A percentile compares a stretch with the other conserved stretches of the same genome.
phyloP scores from a whole-genome alignment of 2,329 filamentous ascomycete species.

The Fusarium oxysporum region DNA sequence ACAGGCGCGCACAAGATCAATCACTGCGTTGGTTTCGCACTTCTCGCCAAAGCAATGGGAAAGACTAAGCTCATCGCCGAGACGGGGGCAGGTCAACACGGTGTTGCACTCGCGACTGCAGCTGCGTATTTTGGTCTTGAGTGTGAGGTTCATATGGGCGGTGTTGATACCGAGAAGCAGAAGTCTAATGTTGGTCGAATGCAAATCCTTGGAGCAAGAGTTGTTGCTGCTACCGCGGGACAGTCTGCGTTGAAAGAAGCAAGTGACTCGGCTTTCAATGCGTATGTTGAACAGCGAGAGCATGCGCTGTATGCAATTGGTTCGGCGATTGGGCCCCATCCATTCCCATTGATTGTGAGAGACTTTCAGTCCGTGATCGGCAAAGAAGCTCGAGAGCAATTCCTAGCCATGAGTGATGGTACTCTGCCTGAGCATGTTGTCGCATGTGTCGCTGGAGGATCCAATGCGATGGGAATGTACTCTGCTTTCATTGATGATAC shows the following conservation, averaged over 20 bases:
- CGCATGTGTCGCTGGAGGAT: constrained; percentile 15
- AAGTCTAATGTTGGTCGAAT: constrained; percentile 16
- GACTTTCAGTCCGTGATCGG: constrained; percentile 22
- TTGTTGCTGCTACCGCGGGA: neutral
- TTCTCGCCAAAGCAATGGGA: constrained; percentile 12
- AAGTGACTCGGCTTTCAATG: constrained; percentile 10
- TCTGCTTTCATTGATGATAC: constrained; percentile 4
- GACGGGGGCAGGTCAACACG: constrained; percentile 13
- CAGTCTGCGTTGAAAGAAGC: constrained; percentile 17
- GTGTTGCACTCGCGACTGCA: constrained; percentile 15
- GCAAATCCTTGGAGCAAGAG: neutral
- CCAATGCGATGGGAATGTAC: constrained; percentile 8
- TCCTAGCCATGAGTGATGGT: neutral
- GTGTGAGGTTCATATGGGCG: constrained; percentile 14
- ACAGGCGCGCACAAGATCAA: constrained; percentile 17
- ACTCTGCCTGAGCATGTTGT: neutral
- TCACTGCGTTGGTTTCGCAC: constrained; percentile 14
- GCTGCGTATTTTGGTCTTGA: constrained; percentile 3
- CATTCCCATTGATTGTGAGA: constrained; percentile 5
- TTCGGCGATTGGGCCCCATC: constrained; percentile 7
- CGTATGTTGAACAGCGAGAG: neutral
- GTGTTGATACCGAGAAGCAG: constrained; percentile 3
- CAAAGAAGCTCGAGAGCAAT: neutral
- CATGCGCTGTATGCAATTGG: constrained; percentile 12
- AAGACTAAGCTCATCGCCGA: constrained; percentile 10